Evolutionary conservation across 1,284 basidiomycete genomes (phyloP).

Genomic region (Cutaneotrichosporon dermatis): DNA sequence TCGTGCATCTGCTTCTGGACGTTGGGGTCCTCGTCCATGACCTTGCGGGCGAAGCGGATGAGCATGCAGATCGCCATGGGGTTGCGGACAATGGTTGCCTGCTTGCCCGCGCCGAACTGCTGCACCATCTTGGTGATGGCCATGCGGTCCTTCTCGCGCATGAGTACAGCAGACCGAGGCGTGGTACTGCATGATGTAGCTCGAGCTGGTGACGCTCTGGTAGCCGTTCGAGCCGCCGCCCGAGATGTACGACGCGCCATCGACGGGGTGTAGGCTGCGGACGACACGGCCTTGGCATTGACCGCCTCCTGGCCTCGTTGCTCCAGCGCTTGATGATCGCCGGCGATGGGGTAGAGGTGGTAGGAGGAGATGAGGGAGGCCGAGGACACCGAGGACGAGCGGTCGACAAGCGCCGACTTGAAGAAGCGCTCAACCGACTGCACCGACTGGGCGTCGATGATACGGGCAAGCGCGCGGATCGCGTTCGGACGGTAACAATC

Average conservation of each 20-base stretch:
- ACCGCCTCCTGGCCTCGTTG: slow-evolving; percentile 98
- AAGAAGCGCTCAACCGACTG: slow-evolving; percentile 99
- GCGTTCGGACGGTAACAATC: slow-evolving; percentile 98
- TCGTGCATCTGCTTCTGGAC: slow-evolving; percentile 90
- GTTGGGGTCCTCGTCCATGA: slow-evolving; percentile 97
- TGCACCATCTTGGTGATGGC: slow-evolving; percentile 99
- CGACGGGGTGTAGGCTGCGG: slow-evolving; percentile 48
- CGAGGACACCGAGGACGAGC: slow-evolving; percentile 90
- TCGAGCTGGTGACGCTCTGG: slow-evolving; percentile 77
- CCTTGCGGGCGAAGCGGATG: slow-evolving; percentile 93
- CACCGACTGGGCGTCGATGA: slow-evolving; percentile 77
- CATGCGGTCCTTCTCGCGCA: slow-evolving; percentile 97
- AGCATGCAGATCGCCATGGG: slow-evolving; percentile 99
- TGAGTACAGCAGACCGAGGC: slow-evolving; percentile 93
- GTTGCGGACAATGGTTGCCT: slow-evolving; percentile 82
- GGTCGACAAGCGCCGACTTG: slow-evolving; percentile 98
- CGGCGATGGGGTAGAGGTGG: slow-evolving; percentile 88
- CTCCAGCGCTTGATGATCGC: slow-evolving; percentile 97
- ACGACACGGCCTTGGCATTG: slow-evolving; percentile 73
- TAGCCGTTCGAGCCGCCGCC: slow-evolving; percentile 51
- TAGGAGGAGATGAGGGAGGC: slow-evolving; percentile 96
- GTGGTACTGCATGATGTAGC: slow-evolving; percentile 95
- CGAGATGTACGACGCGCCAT: slow-evolving; percentile 55
- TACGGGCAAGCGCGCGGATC: slow-evolving; percentile 90
- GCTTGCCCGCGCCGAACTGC: slow-evolving; percentile 74